Base-by-base conservation (phyloP, 352 stramenopile species). In the Globisporangium apiculatum region DNA sequence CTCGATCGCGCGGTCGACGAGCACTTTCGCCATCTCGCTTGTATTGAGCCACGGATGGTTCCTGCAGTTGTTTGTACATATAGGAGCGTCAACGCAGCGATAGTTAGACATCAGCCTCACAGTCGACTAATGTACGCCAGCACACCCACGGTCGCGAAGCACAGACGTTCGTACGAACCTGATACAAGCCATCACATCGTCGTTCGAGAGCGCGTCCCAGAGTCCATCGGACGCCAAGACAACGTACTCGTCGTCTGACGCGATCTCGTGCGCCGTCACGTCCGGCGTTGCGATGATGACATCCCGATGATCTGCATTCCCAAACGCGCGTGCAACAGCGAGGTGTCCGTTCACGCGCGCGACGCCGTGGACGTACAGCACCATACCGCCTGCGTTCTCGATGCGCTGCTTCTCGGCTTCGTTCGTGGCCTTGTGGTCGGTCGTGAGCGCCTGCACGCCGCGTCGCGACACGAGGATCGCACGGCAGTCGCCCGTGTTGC, bases 401-500 rank as follows among this genome's bases (percentile, higher is more conserved):
- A 93, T 79, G 10, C 83, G 73, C 49, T 77, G 51, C 55, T 83
- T 88, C 63, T 93, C 83, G 8, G 62, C 60, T 12, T 75, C 71
- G 15, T 85, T 87, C 6, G 74, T 77, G 1, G 80, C 79, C 53
- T 93, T 93, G 58, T 93, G 83, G 61, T 93, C 83, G 3, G 71
- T 89, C 14, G 78, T 87, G 18, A 93, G 70, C 40, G 83, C 68
- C 10, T 60, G 58, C 14, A 77, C 66, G 3, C 64, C 65, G 17
- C 72, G 69, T 18, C 56, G 47, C 1, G 80, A 68, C 38, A 89
- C 64, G 43, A 94, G 55, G 15, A 94, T 67, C 2, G 79, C 84
- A 38, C 84, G 67, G 43, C 78, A 94, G 65, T 94, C 84, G 51
- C 84, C 84, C 18, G 81, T 88, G 48, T 94, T 92, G 64, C 79